Evolutionary conservation across 805 yeast genomes (phyloP), one percentile per base, ranked within the genome.

Genomic region (Kodamaea kaohsiungensis): DNA sequence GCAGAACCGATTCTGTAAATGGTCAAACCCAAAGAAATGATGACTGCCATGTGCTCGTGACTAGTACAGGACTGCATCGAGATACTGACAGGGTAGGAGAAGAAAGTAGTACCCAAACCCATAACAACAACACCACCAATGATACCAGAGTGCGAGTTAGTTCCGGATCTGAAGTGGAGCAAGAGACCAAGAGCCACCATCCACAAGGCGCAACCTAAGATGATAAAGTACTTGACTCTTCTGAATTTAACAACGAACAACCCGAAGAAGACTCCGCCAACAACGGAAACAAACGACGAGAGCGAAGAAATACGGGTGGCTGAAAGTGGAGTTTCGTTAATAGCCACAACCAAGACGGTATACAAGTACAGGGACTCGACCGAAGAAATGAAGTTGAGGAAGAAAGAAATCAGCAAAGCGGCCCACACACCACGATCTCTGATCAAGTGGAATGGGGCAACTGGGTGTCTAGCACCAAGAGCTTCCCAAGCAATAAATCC

Each of bases 131-230:
- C 51, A 39, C 58, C 62, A 33, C 57, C 66, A 49, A 62, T 60
- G 43, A 61, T 56, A 54, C 66, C 66, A 25, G 58, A 45, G 30
- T 54, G 53, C 6, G 63, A 48, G 40, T 39, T 37, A 13, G 46
- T 43, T 17, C 63, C 59, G 22, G 66, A 65, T 52, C 70, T 53
- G 56, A 54, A 66, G 53, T 63, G 62, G 47, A 58, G 49, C 42
- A 66, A 57, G 16, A 66, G 42, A 16, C 70, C 70, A 57, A 65
- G 55, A 40, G 70, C 58, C 7, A 66, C 58, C 48, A 63, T 56
- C 70, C 70, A 66, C 54, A 60, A 54, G 47, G 61, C 49, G 33
- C 62, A 56, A 1, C 70, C 70, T 27, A 59, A 61, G 16, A 66
- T 58, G 46, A 66, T 65, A 52, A 65, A 65, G 3, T 54, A 57